phyloP scores from a whole-genome alignment of 306 rosid genomes.

The Cicer cuneatum region DNA sequence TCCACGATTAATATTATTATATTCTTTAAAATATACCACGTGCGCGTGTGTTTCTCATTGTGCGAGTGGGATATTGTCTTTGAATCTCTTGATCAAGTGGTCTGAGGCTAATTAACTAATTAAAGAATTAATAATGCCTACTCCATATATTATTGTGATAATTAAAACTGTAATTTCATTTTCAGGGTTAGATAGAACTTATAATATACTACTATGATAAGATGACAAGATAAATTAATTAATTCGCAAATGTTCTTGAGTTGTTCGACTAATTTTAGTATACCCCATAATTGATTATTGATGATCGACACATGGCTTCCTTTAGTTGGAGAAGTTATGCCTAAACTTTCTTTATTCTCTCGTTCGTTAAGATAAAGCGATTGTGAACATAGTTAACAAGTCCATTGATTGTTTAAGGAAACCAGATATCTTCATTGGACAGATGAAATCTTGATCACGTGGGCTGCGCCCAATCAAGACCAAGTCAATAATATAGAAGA shows the following conservation, averaged over 20 bases:
- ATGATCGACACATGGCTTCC: conserved; percentile 53
- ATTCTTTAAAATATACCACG: too few relatives aligned
- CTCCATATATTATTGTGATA: too few relatives aligned
- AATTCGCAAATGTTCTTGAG: conserved; percentile 11
- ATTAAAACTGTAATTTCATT: too few relatives aligned
- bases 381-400: conserved; percentile 14
- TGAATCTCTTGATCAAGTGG: too few relatives aligned
- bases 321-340: conserved; percentile 44
- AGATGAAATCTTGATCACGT: conserved; percentile 48
- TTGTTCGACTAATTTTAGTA: conserved; percentile 37
- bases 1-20: too few relatives aligned
- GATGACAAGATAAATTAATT: neutral
- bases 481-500: neutral
- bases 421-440: conserved; percentile 46
- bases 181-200: too few relatives aligned
- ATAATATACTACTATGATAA: too few relatives aligned
- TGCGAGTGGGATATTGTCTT: too few relatives aligned
- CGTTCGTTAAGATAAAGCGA: conserved; percentile 18
- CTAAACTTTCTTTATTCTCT: conserved; percentile 20
- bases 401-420: conserved; percentile 50
- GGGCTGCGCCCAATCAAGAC: conserved; percentile 39
- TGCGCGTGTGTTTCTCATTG: too few relatives aligned
- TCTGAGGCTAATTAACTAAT: too few relatives aligned
- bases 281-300: conserved; percentile 34
- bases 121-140: too few relatives aligned